A percentile compares a stretch with the other conserved stretches of the same genome.
phyloP scores from a whole-genome alignment of 805 yeast genomes.

The Yueomyces sp. region DNA sequence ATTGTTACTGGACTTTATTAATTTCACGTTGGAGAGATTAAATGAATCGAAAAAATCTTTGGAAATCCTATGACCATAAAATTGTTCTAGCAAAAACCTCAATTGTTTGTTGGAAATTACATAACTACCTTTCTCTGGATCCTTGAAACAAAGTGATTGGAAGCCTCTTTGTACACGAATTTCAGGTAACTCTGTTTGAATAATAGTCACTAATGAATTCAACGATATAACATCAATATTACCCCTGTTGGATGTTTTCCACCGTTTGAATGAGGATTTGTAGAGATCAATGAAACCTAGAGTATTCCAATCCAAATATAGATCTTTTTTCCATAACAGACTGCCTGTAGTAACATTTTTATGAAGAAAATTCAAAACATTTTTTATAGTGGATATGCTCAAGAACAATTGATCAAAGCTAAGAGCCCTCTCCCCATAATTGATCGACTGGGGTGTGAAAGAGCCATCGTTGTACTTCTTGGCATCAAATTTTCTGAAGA shows the following conservation, averaged over 20 bases:
- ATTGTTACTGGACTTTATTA: constrained; percentile 19
- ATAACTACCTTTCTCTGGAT: constrained; percentile 14
- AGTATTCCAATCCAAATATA: constrained; percentile 25
- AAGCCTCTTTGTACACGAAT: constrained; percentile 25
- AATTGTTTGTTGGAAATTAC: constrained; percentile 27
- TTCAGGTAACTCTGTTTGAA: constrained; percentile 29
- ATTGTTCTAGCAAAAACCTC: constrained; percentile 19
- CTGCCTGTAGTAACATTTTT: constrained; percentile 3
- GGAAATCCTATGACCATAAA: constrained; percentile 29
- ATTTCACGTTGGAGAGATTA: constrained; percentile 18
- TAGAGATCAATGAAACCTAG: constrained; percentile 19
- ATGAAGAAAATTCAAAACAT: constrained; percentile 23
- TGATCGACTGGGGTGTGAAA: constrained; percentile 20
- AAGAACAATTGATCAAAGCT: constrained; percentile 27
- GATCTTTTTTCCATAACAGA: constrained; percentile 12
- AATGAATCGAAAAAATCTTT: constrained; percentile 23
- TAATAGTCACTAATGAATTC: constrained; percentile 27
- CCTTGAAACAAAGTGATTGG: constrained; percentile 18
- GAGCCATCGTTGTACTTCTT: constrained; percentile 7
- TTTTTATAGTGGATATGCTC: constrained; percentile 20
- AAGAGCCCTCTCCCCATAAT: constrained; percentile 25
- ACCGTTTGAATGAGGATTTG: constrained; percentile 10
- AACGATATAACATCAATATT: constrained; percentile 14
- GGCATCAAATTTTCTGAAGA: constrained; percentile 36
- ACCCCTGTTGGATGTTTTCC: constrained; percentile 1